These are phyloP conservation scores for Suillus occidentalis DNA, from an alignment of 768 basidiomycete species.

Conservation along the genomic window DNA sequence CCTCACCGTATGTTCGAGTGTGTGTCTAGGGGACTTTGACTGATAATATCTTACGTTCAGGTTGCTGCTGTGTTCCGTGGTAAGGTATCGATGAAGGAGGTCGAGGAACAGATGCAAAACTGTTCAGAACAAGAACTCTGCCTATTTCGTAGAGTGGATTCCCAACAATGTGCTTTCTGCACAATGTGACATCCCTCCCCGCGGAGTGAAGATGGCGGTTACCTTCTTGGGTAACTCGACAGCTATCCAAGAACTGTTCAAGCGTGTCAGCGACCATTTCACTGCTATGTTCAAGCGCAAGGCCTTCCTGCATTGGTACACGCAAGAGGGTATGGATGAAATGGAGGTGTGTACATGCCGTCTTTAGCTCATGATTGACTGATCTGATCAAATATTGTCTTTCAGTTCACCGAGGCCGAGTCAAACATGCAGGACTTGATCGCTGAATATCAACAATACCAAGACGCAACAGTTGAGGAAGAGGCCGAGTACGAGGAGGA, in stretches of 20 bases:
- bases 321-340: constrained; percentile 99
- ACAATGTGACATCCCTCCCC: constrained; percentile 96
- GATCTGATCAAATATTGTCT: constrained; percentile 6
- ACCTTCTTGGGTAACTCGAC: constrained; percentile 98
- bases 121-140: constrained; percentile 97
- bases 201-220: constrained; percentile 94
- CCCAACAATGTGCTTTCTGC: constrained; percentile 98
- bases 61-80: constrained; percentile 98
- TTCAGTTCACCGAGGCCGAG: constrained; percentile 93
- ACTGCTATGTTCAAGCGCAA: constrained; percentile 99
- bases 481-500: constrained; percentile 91
- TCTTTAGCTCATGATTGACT: not conserved
- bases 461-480: constrained; percentile 91
- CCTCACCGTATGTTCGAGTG: constrained; percentile 67
- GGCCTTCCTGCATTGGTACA: constrained; percentile 99
- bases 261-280: constrained; percentile 98
- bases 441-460: constrained; percentile 96
- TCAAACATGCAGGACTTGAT: constrained; percentile 99
- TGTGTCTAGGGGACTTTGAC: not conserved
- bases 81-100: constrained; percentile 99
- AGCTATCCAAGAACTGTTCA: constrained; percentile 97
- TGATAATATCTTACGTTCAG: constrained; percentile 30
- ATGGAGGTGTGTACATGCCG: constrained; percentile 64
- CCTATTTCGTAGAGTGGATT: constrained; percentile 99
- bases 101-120: constrained; percentile 98